Conservation (phyloP, 768 basidiomycete genomes). For the Naganishia kalamii region DNA sequence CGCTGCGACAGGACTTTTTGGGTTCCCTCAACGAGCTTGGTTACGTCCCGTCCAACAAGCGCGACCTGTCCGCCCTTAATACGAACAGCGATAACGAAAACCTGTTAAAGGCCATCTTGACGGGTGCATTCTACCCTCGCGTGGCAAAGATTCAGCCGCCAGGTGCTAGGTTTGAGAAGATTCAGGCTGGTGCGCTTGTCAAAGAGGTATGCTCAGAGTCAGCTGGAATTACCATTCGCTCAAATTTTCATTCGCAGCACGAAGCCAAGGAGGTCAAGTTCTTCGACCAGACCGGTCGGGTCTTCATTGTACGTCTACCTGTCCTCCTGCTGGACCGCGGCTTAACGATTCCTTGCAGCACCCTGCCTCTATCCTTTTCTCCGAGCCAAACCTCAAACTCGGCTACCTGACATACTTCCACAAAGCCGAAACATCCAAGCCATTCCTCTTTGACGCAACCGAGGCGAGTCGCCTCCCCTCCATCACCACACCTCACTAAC, state of each 20-base stretch:
- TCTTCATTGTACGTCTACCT: constrained; percentile 35
- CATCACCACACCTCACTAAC: not conserved
- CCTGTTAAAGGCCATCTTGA: constrained; percentile 73
- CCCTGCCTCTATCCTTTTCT: constrained; percentile 73
- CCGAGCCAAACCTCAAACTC: constrained; percentile 63
- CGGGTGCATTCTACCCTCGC: constrained; percentile 81
- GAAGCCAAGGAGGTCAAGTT: constrained; percentile 76
- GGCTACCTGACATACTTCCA: constrained; percentile 79
- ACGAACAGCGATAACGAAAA: constrained; percentile 61
- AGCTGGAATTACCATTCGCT: too few relatives aligned
- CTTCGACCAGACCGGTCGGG: constrained; percentile 57
- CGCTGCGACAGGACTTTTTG: constrained; percentile 70
- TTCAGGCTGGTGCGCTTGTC: constrained; percentile 74
- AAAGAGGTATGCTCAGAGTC: constrained; percentile 59
- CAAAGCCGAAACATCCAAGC: constrained; percentile 69
- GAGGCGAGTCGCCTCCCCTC: constrained; percentile 55
- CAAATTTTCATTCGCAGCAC: constrained; percentile 51
- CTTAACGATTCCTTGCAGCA: constrained; percentile 47
- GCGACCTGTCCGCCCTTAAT: constrained; percentile 52
- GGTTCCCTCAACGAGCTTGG: constrained; percentile 64
- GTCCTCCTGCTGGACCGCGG: not conserved
- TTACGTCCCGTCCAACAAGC: constrained; percentile 49
- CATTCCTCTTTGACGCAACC: constrained; percentile 78
- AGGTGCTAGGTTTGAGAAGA: constrained; percentile 70
- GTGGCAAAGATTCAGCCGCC: constrained; percentile 72